Evolutionary conservation across 2,329 filamentous ascomycete species (phyloP), one percentile per base, ranked within the genome.

Genomic region (Neoascochyta sp.): DNA sequence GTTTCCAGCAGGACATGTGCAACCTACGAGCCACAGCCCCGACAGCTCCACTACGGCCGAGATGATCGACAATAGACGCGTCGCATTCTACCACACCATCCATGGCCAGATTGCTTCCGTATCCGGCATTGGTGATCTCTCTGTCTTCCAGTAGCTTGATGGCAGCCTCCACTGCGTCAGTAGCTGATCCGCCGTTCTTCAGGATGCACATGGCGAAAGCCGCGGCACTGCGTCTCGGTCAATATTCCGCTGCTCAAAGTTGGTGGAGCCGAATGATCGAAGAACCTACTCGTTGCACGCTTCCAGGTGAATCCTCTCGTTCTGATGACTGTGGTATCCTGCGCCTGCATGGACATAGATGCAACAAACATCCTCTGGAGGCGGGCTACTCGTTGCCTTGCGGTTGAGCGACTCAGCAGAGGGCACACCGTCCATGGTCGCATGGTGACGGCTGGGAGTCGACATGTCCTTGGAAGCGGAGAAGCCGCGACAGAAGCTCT

Each of bases 271-370:
- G 13, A 13, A 10, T 22, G 11, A 3, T 27, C n/a, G 18, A 22
- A 12, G 8, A 16, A 70, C 86, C 65, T 71, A 95, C 90, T 90
- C 82, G 54, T 83, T 82, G 63, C 92, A 96, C 22, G 88, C 88
- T 52, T 81, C 73, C 7, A 98, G 75, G 56, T 98, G 92, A 20
- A 85, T 73, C 33, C 74, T 71, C 60, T 98, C 89, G 56, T 96
- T 96, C 38, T 84, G 77, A 14, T 77, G 70, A 56, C 88, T 95
- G 62, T 98, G 92, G 52, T 86, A 98, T 4, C 92, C 92, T 10
- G 92, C 92, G 18, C 92, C 92, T 20, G 90, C 92, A 63, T 98
- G 92, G 24, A 98, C 82, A 62, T 95, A 96, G 29, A 98, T 90
- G 36, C 87, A 88, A 34, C 79, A 79, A 7, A 79, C 66, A 43